phyloP scores from a whole-genome alignment of 345 rosid species.

The Melaleuca quinquenervia region DNA sequence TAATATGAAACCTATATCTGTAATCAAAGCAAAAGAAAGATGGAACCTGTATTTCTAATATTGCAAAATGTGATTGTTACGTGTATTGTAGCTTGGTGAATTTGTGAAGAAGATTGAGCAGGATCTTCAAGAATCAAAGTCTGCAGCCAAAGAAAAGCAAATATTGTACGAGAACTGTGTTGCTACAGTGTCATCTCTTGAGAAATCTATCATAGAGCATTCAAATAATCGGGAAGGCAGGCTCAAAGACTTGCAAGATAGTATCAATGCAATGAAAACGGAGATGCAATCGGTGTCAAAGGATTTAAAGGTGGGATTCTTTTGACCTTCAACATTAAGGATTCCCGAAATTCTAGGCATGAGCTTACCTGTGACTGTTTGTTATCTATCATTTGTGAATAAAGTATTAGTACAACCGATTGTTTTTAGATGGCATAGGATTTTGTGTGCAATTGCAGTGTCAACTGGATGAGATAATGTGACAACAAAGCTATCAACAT shows the following conservation, averaged over 20 bases:
- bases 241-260: conserved; percentile 74
- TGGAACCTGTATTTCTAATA: not conserved
- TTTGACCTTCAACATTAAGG: not conserved
- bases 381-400: not conserved
- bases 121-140: conserved; percentile 69
- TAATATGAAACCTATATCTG: not conserved
- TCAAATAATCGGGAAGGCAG: conserved; percentile 66
- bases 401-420: not conserved
- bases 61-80: not conserved
- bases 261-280: conserved; percentile 55
- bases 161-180: conserved; percentile 38
- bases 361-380: not conserved
- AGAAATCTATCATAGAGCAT: conserved; percentile 74
- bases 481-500: not conserved
- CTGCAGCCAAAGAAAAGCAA: conserved; percentile 57
- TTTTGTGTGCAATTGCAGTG: not conserved
- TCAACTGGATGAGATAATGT: not conserved
- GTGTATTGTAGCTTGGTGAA: conserved; percentile 56
- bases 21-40: not conserved
- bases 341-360: not conserved
- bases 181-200: conserved; percentile 46
- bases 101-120: conserved; percentile 69
- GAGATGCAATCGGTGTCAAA: conserved; percentile 64
- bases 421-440: not conserved
- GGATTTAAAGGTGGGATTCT: conserved; percentile 57